Percentiles rank a stretch among this genome's conserved stretches.
phyloP scores from a whole-genome alignment of 1,139 yeast species.

The Taphrina confusa region DNA sequence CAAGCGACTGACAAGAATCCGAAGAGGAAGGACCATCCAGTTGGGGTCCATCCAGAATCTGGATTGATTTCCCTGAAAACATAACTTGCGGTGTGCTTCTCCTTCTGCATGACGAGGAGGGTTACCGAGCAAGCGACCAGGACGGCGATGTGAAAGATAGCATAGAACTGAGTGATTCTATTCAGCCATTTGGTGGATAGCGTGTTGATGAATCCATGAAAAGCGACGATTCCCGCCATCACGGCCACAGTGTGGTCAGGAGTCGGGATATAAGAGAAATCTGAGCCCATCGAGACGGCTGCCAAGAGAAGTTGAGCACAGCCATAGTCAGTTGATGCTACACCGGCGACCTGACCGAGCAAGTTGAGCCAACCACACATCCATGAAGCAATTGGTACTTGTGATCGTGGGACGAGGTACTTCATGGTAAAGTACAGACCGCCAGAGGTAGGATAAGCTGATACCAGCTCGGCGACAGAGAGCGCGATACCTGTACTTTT shows the following conservation, averaged over 20 bases:
- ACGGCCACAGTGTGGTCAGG: constrained; percentile 52
- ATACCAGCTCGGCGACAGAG: constrained; percentile 63
- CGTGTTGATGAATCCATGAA: constrained; percentile 52
- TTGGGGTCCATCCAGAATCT: constrained; percentile 45
- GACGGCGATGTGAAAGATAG: constrained; percentile 51
- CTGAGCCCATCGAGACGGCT: constrained; percentile 51
- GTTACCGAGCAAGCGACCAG: constrained; percentile 49
- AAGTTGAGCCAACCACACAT: constrained; percentile 53
- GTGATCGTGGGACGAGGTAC: constrained; percentile 44
- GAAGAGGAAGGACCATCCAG: constrained; percentile 65
- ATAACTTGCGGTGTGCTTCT: constrained; percentile 45
- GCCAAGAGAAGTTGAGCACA: constrained; percentile 50
- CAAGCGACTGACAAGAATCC: constrained; percentile 63
- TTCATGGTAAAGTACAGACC: constrained; percentile 53
- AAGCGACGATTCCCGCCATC: constrained; percentile 49
- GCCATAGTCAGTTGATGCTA: constrained; percentile 48
- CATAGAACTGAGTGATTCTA: constrained; percentile 50
- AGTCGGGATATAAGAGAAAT: constrained; percentile 50
- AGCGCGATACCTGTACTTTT: constrained; percentile 49
- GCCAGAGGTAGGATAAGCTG: constrained; percentile 70
- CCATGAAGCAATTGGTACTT: constrained; percentile 50
- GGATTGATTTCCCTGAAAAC: constrained; percentile 46
- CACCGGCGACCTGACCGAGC: constrained; percentile 53
- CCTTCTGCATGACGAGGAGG: constrained; percentile 43
- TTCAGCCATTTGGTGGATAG: constrained; percentile 51